Base-by-base conservation (phyloP, 768 basidiomycete species). In the Boletus tomentosulus region DNA sequence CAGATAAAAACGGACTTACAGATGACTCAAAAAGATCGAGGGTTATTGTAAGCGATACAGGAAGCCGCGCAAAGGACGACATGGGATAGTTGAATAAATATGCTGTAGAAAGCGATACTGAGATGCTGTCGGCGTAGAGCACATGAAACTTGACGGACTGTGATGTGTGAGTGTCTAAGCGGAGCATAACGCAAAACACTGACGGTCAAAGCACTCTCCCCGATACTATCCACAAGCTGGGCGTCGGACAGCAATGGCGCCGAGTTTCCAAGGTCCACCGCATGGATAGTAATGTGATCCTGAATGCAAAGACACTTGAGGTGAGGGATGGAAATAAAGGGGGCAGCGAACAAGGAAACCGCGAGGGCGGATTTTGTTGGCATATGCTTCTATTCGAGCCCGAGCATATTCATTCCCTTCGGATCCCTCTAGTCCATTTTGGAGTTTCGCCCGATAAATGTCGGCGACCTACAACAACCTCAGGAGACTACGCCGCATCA, bases 251-350 rank as follows among this genome's bases (percentile, higher is more conserved):
- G 63, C 12, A 79, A 75, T 0, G 97, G 97, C 1, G 89, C 95
- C 6, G 87, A 83, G 7, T 77, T 73, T 3, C 94, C 94, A 41
- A 97, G 78, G 58, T 92, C 82, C 13, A 96, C 81, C 0, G 90
- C 85, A 58, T 92, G 91, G 5, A 98, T 81, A 53, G 84, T 83
- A 50, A 96, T 92, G 56, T 87, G 81, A 62, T 93, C 92, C 95
- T 96, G 57, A 3, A 27, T 33, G n/a, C 22, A 47, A 52, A 56
- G 22, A 37, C 43, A 31, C 51, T 47, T 49, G 33, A 41, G 4
- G 35, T 9, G 30, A 50, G 16, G 28, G 19, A 46, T 41, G n/a
- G 39, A 19, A 31, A 27, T 39, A 13, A 31, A 50, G 43, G 48
- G 19, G 34, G 16, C 3, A 42, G 68, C 81, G 53, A 66, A 89